These are phyloP conservation scores for Aspergillus novoparasiticus DNA, from an alignment of 2,329 filamentous ascomycete species.

Conservation along the genomic window DNA sequence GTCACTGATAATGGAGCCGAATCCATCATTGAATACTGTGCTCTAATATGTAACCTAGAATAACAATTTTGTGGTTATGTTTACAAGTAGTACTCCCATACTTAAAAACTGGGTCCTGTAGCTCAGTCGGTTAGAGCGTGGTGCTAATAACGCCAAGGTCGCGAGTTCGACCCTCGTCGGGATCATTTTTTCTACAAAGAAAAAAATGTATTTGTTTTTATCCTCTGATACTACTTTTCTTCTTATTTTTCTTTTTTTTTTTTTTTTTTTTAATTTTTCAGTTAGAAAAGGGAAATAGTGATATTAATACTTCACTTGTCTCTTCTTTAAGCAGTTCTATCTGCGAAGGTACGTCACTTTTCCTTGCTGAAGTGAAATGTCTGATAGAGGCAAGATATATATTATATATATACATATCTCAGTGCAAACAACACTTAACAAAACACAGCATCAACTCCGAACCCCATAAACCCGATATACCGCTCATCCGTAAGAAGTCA, in stretches of 20 bases:
- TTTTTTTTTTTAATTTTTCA: not conserved
- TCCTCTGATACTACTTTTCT: no score
- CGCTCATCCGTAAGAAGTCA: not conserved
- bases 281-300: not conserved
- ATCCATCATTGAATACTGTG: not conserved
- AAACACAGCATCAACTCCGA: not conserved
- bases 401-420: not conserved
- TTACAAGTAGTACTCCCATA: no score
- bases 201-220: no score
- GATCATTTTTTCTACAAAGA: not conserved
- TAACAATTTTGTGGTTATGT: no score
- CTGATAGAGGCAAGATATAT: not conserved
- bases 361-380: not conserved
- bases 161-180: conserved; percentile 3
- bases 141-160: conserved; percentile 5
- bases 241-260: no score
- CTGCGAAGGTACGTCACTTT: no score
- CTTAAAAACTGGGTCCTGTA: not conserved
- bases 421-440: not conserved
- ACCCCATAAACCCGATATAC: not conserved
- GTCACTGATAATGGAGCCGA: not conserved
- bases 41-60: not conserved
- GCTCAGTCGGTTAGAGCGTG: conserved; percentile 5
- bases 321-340: not conserved
- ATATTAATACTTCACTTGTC: not conserved